Conservation (phyloP, 73 alveolate genomes). For the Paramecium biaurelia region DNA sequence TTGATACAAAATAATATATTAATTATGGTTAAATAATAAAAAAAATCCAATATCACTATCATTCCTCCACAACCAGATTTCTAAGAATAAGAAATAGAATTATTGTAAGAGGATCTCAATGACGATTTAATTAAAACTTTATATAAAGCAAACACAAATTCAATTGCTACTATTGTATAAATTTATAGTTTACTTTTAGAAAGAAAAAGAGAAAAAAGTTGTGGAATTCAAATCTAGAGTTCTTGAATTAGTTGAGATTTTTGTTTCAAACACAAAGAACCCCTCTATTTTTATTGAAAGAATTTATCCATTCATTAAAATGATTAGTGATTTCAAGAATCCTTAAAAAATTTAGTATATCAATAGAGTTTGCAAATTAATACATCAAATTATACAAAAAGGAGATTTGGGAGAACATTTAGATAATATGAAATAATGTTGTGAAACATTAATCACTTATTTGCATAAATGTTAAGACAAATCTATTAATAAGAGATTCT, state of each 20-base stretch:
- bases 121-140: not conserved
- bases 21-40: conserved; percentile 3
- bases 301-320: not conserved
- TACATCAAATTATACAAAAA: not conserved
- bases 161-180: not conserved
- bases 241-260: not conserved
- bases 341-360: not conserved
- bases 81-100: not conserved
- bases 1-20: conserved; percentile 23
- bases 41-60: not conserved
- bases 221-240: not conserved
- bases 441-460: not conserved
- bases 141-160: not conserved
- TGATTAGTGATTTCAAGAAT: not conserved
- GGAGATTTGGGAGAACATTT: not conserved
- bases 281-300: not conserved
- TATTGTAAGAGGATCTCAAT: not conserved
- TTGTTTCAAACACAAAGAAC: not conserved
- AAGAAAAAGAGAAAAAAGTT: conserved; percentile 26
- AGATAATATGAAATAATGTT: not conserved
- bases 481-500: not conserved
- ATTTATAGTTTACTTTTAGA: not conserved
- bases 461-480: not conserved
- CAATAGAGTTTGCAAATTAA: not conserved
- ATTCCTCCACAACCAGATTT: conserved; percentile 18